Base-by-base conservation (phyloP, 345 rosid genomes). In the Citropsis articulata region DNA sequence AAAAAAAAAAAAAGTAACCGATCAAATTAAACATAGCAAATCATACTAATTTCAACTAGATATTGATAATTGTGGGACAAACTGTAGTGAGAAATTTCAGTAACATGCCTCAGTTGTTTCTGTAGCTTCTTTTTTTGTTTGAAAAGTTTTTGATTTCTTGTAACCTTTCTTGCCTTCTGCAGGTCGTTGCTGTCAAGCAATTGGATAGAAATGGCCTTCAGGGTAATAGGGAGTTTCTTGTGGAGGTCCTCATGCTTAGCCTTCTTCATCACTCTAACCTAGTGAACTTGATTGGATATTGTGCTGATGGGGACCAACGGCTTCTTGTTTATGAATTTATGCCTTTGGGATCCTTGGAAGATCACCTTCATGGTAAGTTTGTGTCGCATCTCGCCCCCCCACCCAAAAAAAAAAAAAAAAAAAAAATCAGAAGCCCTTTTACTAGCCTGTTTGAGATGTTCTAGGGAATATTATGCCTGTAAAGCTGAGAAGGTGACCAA, bases 241-340 rank as follows among this genome's bases (percentile, higher is more conserved):
- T 97, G 69, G 99, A 97, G 85, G 99, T 97, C 81, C 97, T 97
- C 66, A 97, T 97, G 99, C 93, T 97, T 75, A 97, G 99, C 82
- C 98, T 97, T 83, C 93, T 97, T 78, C 98, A 97, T 88, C 99
- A 97, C 77, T 88, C 89, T 30, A 97, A 97, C 88, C 93, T 97
- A 28, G 98, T 97, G 86, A 97, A 83, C 83, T 88, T 97, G 69
- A 97, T 94, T 66, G 99, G 99, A 77, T 94, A 97, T 82, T 97
- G 99, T 82, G 99, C 99, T 74, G 99, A 97, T 85, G 99, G 98
- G 66, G 98, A 97, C 73, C 99, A 97, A 71, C 94, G 99, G 57
- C 98, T 97, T 77, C 96, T 97, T 78, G 98, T 97, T 65, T 97
- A 97, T 67, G 99, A 97, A 81, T 97, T 92, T 83, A 94, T 97